Percentiles rank a stretch among this genome's conserved stretches.
phyloP scores from a whole-genome alignment of 2,329 filamentous ascomycete species.

The Sarocladiaceae sp. region DNA sequence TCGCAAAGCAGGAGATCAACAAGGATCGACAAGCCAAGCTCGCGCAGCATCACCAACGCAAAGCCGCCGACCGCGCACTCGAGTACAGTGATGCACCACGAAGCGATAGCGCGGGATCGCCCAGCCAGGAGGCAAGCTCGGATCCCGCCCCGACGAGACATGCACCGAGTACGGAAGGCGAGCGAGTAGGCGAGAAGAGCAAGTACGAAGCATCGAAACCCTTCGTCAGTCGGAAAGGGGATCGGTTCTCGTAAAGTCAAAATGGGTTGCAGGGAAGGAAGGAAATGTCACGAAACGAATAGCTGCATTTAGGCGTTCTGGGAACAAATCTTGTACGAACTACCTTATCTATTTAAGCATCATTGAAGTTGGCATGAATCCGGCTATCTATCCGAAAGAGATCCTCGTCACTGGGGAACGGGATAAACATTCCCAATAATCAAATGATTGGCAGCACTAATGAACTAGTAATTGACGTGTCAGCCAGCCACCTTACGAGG shows the following conservation, averaged over 20 bases:
- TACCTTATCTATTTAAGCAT: background rate
- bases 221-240: conserved; percentile 76
- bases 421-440: too few relatives aligned
- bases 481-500: too few relatives aligned
- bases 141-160: conserved; percentile 87
- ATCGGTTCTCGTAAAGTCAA: conserved; percentile 64
- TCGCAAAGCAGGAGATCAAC: conserved; percentile 93
- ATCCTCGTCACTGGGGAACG: too few relatives aligned
- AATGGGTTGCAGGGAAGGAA: background rate
- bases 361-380: background rate
- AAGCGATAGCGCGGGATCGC: conserved; percentile 56
- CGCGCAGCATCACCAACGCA: conserved; percentile 62
- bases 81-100: conserved; percentile 49
- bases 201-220: conserved; percentile 82
- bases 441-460: too few relatives aligned
- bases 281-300: background rate
- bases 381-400: background rate
- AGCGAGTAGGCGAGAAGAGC: conserved; percentile 70
- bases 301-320: background rate
- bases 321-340: conserved; percentile 3
- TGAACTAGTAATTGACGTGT: too few relatives aligned
- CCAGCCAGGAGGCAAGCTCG: conserved; percentile 66
- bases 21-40: conserved; percentile 74
- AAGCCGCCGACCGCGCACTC: conserved; percentile 51
- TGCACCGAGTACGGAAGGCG: conserved; percentile 65